A percentile compares a stretch with the other conserved stretches of the same genome.
phyloP scores from a whole-genome alignment of 495 filamentous ascomycete species.

The Aspergillus cristatus region DNA sequence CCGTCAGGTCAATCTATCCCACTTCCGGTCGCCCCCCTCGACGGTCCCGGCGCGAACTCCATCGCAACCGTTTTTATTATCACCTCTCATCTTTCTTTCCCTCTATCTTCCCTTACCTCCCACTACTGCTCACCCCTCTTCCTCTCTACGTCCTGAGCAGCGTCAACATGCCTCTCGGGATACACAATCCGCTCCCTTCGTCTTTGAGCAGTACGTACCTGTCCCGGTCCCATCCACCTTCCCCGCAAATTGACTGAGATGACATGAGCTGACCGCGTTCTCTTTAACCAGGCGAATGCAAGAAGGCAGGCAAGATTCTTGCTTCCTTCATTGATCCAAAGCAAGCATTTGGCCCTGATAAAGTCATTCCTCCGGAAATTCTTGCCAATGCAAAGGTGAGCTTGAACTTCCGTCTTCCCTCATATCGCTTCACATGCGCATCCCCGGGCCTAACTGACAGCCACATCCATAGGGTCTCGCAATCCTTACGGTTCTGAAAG shows the following conservation, averaged over 20 bases:
- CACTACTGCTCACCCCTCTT: too few species aligned
- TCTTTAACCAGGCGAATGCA: slow-evolving; percentile 61
- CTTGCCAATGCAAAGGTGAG: slow-evolving; percentile 91
- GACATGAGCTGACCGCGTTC: slow-evolving; percentile 12
- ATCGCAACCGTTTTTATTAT: slow-evolving; percentile 10
- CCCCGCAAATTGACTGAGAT: slow-evolving; percentile 24
- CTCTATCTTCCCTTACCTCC: neutral
- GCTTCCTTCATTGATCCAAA: slow-evolving; percentile 89
- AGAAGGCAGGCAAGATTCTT: slow-evolving; percentile 86
- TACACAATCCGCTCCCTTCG: slow-evolving; percentile 61
- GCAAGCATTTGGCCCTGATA: slow-evolving; percentile 93
- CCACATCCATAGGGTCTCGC: slow-evolving; percentile 64
- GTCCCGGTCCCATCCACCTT: slow-evolving; percentile 13
- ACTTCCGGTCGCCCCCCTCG: slow-evolving; percentile 24
- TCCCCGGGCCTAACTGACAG: slow-evolving; percentile 11
- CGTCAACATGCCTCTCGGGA: slow-evolving; percentile 48
- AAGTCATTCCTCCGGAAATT: slow-evolving; percentile 89
- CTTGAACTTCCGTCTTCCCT: slow-evolving; percentile 13
- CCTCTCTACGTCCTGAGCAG: slow-evolving; percentile 8
- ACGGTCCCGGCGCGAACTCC: slow-evolving; percentile 15
- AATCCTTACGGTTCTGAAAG: slow-evolving; percentile 90
- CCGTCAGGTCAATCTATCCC: slow-evolving; percentile 13
- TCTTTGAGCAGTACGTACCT: slow-evolving; percentile 50
- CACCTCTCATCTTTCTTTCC: slow-evolving; percentile 3
- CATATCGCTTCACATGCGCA: neutral